Base-by-base conservation (phyloP, 441 rosid species). In the Mallotus japonicus region DNA sequence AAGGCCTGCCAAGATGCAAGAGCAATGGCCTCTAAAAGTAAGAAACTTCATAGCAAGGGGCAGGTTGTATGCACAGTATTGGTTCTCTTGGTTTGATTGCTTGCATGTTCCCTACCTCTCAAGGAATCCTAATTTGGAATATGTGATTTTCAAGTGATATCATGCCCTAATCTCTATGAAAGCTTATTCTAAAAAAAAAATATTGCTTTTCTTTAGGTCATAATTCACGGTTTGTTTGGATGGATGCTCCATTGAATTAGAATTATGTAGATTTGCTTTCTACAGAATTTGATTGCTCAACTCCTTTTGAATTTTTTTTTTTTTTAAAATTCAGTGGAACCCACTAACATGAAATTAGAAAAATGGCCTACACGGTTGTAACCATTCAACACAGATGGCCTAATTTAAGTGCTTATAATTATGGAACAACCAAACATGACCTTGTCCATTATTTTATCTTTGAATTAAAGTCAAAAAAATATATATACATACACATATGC, bases 381-480 rank as follows among this genome's bases (percentile, higher is more conserved):
- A 51, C 20, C 0, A 50, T 17, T 20, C 69, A 24, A 50, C 47
- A 20, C 8, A 34, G 19, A 63, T 55, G 81, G 75, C 60, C 75
- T 74, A 71, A 51, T 68, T 69, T 32, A 46, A 78, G 53, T 64
- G 16, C 20, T 72, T 63, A 61, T 55, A 64, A 77, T 79, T 65
- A 73, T 28, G 72, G 73, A 42, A 54, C 58, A 72, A 65, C 74
- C 76, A 66, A 82, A 74, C 75, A 60, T 69, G 75, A 17, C 70
- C 72, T 68, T 56, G 50, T 63, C 34, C 66, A 64, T 77, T 78
- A 73, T 70, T 79, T 28, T 74, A 70, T 74, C 79, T 80, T 83
- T 65, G 74, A 83, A 78, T 78, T 72, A 54, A 83, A 79, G 77
- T 69, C 76, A 74, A 37, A 37, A 37, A 37, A 1, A 37, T 37